A percentile compares a stretch with the other conserved stretches of the same genome.
Conservation (phyloP, 1,284 basidiomycete species). For the Ceraceosorus guamensis region DNA sequence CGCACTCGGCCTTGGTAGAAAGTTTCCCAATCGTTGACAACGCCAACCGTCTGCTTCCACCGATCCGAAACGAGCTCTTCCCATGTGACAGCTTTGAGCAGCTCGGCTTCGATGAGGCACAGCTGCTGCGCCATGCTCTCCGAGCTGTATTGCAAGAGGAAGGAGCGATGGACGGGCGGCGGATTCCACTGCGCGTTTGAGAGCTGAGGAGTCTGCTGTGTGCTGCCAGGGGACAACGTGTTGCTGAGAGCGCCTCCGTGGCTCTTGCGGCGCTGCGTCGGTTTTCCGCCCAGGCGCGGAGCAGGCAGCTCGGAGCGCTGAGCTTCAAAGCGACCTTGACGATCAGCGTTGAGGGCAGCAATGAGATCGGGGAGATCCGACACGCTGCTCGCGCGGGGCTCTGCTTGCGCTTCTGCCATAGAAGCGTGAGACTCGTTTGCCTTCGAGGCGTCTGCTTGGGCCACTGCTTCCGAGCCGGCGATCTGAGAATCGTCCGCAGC, state of each 20-base stretch:
- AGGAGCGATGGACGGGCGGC: slow-evolving; percentile 32
- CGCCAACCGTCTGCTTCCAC: slow-evolving; percentile 51
- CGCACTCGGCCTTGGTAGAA: slow-evolving; percentile 68
- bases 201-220: not conserved
- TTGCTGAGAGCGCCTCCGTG: not conserved
- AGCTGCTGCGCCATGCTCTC: slow-evolving; percentile 69
- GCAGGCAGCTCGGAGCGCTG: not conserved
- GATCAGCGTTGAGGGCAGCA: not conserved
- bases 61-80: slow-evolving; percentile 64
- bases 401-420: not conserved
- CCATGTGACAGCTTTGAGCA: slow-evolving; percentile 73
- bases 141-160: slow-evolving; percentile 48
- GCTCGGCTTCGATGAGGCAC: slow-evolving; percentile 76
- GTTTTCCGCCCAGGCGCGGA: too few species aligned
- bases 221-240: not conserved
- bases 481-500: not conserved
- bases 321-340: not conserved
- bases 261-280: not conserved
- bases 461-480: not conserved
- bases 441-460: not conserved
- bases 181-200: slow-evolving; percentile 4
- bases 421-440: not conserved
- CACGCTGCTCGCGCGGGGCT: not conserved
- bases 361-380: not conserved
- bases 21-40: slow-evolving; percentile 73